Percentiles rank a stretch among this genome's conserved stretches.
These are phyloP conservation scores for Neonectria sp. DNA, from an alignment of 2,329 filamentous ascomycete species.

Conservation along the genomic window DNA sequence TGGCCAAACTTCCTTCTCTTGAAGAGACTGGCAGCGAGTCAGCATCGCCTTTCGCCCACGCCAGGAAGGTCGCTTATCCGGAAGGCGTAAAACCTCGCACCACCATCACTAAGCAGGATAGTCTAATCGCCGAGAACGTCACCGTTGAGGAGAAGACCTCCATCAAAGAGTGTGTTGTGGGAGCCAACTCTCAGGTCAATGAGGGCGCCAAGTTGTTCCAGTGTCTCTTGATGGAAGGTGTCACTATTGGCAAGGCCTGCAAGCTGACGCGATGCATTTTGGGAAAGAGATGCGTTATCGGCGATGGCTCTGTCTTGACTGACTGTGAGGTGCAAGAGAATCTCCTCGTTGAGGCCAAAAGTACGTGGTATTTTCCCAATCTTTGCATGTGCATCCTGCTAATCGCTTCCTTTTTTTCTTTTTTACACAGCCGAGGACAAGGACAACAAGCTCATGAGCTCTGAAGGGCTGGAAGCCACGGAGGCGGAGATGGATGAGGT, in stretches of 20 bases:
- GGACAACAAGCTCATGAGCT: conserved; percentile 78
- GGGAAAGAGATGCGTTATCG: conserved; percentile 84
- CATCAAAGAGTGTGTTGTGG: conserved; percentile 94
- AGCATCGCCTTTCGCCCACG: conserved; percentile 82
- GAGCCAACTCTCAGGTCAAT: conserved; percentile 88
- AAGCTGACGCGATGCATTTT: conserved; percentile 91
- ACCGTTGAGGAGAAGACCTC: conserved; percentile 89
- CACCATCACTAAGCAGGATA: conserved; percentile 87
- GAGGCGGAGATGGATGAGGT: conserved; percentile 73
- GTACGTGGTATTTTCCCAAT: conserved; percentile 61
- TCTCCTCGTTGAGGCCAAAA: conserved; percentile 84
- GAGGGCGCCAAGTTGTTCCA: conserved; percentile 89
- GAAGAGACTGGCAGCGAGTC: conserved; percentile 72
- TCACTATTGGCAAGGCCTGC: conserved; percentile 85
- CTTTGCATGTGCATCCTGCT: conserved; percentile 22
- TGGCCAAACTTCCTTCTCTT: conserved; percentile 85
- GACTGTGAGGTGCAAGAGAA: conserved; percentile 96
- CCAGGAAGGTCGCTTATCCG: conserved; percentile 85
- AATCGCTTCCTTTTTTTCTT: conserved; percentile 27
- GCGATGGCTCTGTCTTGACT: conserved; percentile 84
- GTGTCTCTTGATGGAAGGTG: conserved; percentile 94
- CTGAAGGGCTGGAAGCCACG: conserved; percentile 75
- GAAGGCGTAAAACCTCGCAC: conserved; percentile 85
- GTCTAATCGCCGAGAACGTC: conserved; percentile 89
- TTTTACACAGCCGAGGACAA: conserved; percentile 72